These are phyloP conservation scores for Saussurea involucrata DNA, from an alignment of 129 eudicot species.

Conservation along the genomic window DNA sequence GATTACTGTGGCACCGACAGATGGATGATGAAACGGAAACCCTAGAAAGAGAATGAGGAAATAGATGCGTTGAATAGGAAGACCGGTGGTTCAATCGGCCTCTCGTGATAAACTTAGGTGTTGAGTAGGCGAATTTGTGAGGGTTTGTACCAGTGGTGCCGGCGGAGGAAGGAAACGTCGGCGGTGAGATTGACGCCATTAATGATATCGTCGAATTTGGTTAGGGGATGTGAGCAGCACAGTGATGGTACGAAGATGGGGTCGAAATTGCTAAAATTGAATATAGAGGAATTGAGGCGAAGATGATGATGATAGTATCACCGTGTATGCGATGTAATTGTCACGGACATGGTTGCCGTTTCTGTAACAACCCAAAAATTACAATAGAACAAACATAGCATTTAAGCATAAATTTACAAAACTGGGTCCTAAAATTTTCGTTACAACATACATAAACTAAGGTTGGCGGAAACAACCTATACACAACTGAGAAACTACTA, in stretches of 20 bases:
- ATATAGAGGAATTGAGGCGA: no score
- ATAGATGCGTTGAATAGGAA: slow-evolving; percentile 8
- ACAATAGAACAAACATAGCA: no score
- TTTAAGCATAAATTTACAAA: no score
- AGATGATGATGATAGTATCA: not conserved
- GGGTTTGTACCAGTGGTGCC: slow-evolving; percentile 33
- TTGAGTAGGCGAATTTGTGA: slow-evolving; percentile 27
- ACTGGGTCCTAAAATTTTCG: no score
- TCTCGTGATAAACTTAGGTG: slow-evolving; percentile 24
- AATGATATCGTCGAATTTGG: slow-evolving; percentile 1
- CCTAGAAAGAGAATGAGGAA: slow-evolving; percentile 26
- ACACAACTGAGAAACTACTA: no score
- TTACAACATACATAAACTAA: no score
- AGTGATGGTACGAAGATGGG: not conserved
- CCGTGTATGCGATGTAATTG: not conserved
- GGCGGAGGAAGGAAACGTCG: slow-evolving; percentile 41
- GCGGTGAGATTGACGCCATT: slow-evolving; percentile 63
- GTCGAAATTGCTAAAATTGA: no score
- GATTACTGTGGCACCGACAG: slow-evolving; percentile 42
- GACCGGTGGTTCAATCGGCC: slow-evolving; percentile 19
- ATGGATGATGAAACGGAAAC: slow-evolving; percentile 15
- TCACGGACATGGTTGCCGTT: not conserved
- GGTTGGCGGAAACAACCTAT: no score
- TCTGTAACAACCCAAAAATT: no score
- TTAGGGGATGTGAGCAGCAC: not conserved